phyloP scores from a whole-genome alignment of 208 protist genomes.

The Leishmania mexicana region DNA sequence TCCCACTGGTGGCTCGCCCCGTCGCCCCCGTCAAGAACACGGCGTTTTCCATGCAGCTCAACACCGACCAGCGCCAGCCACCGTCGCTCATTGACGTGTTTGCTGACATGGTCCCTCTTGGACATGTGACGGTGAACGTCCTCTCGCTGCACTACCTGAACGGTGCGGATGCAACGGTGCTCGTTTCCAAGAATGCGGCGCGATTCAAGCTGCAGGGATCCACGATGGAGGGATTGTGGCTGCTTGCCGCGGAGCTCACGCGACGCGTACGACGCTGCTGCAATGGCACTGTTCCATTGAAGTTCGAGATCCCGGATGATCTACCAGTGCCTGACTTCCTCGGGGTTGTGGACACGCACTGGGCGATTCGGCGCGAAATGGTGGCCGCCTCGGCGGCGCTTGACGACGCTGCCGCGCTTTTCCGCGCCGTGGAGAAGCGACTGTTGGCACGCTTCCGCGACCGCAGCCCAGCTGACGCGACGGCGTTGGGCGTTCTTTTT shows the following conservation, averaged over 20 bases:
- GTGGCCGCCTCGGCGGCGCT: slow-evolving; percentile 39
- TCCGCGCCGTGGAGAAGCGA: slow-evolving; percentile 91
- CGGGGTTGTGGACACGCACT: slow-evolving; percentile 82
- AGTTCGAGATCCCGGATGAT: slow-evolving; percentile 70
- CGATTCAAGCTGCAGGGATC: slow-evolving; percentile 87
- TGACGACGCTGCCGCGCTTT: slow-evolving; percentile 60
- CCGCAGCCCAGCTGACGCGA: slow-evolving; percentile 71
- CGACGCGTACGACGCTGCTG: slow-evolving; percentile 60
- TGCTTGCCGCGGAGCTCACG: slow-evolving; percentile 76
- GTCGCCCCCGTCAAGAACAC: slow-evolving; percentile 76
- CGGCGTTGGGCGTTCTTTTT: slow-evolving; percentile 84
- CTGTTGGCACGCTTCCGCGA: slow-evolving; percentile 91
- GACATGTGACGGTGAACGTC: slow-evolving; percentile 59
- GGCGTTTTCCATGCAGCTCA: slow-evolving; percentile 86
- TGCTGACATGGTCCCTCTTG: slow-evolving; percentile 61
- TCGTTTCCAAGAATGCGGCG: slow-evolving; percentile 93
- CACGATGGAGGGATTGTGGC: slow-evolving; percentile 88
- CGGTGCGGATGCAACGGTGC: slow-evolving; percentile 87
- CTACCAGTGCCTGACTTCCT: slow-evolving; percentile 84
- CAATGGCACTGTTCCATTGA: slow-evolving; percentile 12
- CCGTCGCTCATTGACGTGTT: slow-evolving; percentile 85
- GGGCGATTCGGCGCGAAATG: slow-evolving; percentile 65
- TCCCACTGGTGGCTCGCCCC: slow-evolving; percentile 59
- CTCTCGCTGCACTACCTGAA: slow-evolving; percentile 85
- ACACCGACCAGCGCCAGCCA: slow-evolving; percentile 80